Evolutionary conservation across 257 asterid species (phyloP), one percentile per base, ranked within the genome.

Genomic region (Jacaranda copaia): DNA sequence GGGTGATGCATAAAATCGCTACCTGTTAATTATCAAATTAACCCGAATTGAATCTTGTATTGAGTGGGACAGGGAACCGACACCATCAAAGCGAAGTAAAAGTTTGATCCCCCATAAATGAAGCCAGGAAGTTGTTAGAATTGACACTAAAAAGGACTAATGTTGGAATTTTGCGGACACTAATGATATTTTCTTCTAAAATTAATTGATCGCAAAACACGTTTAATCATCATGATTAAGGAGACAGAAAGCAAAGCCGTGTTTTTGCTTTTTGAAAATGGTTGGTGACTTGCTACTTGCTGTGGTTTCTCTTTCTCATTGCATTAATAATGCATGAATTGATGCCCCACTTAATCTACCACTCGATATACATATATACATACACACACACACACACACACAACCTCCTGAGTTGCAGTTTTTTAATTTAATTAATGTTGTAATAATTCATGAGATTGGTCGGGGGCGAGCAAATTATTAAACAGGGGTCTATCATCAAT

Each of bases 71-170:
- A 49, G 10, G 64, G 6, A 79, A 74, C 74, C 57, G 75, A 79
- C 82, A 72, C 74, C 58, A 63, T 64, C n/a, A 77, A 66, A 68
- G 20, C 51, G 77, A 74, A 52, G 77, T 63, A 74, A 68, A 74
- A 74, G 61, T 58, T 68, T 66, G 60, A 76, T 55, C 45, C 78
- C 80, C 81, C 68, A 81, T 58, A 18, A 69, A 51, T 49, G 82
- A 75, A 52, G 64, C 81, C 82, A 77, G 80, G 84, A 84, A 76
- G 83, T 81, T 46, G 74, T 40, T 77, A 62, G 69, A 83, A 83
- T 80, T 36, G 85, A 81, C 85, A 69, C 40, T 46, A 32, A 15
- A 52, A 68, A 79, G 74, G 59, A 82, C 76, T 77, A 12, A 59
- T 85, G 88, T 76, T 73, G 81, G 80, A 18, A 66, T 68, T 74